Evolutionary conservation across 1,139 yeast species (phyloP).

Genomic region (Pichia sp.): DNA sequence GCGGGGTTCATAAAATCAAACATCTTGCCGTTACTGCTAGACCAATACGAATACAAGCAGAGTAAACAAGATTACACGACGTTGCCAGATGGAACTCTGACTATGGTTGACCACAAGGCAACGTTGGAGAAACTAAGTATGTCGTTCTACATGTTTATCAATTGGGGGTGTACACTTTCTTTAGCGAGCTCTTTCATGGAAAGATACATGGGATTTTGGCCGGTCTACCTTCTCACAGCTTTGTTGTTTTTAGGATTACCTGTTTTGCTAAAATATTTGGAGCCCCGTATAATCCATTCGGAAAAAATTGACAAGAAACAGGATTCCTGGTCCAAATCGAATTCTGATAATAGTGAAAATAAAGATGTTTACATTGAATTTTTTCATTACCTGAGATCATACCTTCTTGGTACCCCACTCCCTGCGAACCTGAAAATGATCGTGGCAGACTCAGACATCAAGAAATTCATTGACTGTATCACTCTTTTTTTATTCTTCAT

Average conservation of each 20-base stretch:
- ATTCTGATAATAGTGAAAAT: no score
- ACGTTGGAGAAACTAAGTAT: slow-evolving; percentile 73
- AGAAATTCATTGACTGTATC: slow-evolving; percentile 55
- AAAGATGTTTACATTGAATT: slow-evolving; percentile 39
- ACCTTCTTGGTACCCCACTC: slow-evolving; percentile 38
- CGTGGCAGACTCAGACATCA: slow-evolving; percentile 45
- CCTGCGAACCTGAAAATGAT: slow-evolving; percentile 18
- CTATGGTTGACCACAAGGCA: slow-evolving; percentile 65
- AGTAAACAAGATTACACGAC: slow-evolving; percentile 28
- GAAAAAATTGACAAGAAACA: slow-evolving; percentile 17
- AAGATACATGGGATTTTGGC: slow-evolving; percentile 69
- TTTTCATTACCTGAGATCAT: slow-evolving; percentile 26
- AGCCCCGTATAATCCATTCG: slow-evolving; percentile 25
- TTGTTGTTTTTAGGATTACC: slow-evolving; percentile 48
- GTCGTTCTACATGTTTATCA: slow-evolving; percentile 75
- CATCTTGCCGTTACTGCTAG: slow-evolving; percentile 49
- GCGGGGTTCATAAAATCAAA: slow-evolving; percentile 52
- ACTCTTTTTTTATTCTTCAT: slow-evolving; percentile 60
- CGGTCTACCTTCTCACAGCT: slow-evolving; percentile 62
- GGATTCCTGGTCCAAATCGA: not conserved
- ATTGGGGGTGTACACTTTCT: slow-evolving; percentile 74
- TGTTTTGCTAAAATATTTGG: slow-evolving; percentile 24
- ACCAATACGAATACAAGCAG: slow-evolving; percentile 48
- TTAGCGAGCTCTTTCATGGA: slow-evolving; percentile 75
- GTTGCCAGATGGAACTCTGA: slow-evolving; percentile 49